Base-by-base conservation (phyloP, 2,329 filamentous ascomycete species). In the Colletotrichum spaethianum region DNA sequence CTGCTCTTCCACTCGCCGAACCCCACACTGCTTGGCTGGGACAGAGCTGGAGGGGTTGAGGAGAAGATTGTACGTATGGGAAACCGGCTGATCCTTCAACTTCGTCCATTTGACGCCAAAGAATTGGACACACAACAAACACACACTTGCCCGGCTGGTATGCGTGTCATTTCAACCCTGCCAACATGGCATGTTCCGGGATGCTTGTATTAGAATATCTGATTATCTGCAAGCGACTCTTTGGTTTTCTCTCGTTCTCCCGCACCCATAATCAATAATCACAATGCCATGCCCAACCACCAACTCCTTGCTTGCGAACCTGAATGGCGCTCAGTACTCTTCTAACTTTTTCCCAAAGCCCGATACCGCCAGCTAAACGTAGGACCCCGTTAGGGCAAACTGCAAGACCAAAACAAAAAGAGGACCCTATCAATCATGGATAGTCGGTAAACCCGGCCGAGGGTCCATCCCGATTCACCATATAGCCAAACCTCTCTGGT, bases 401-500 rank as follows among this genome's bases (percentile, higher is more conserved):
- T 9, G 12, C 55, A 16, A 20, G 12, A 53, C 6, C 9, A 7
- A 52, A 31, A 46, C 18, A 28, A 31, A 52, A 38, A 53, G 23
- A 28, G 23, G 42, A 11, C 26, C 12, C 11, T 16, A 26, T 16
- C 26, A 53, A 44, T 73, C 52, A 73, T 14, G 81, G 80, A 73
- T 86, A 87, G 74, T 89, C 86, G 14, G 64, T 78, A 70, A 88
- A 88, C 1, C 86, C 86, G 28, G 86, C 87, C 36, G 79, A 82
- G 59, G 79, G 77, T 3, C 85, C 86, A 72, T 86, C 83, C 70
- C 87, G 79, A 72, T 84, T 79, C 23, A 86, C 68, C 78, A 88
- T 77, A 74, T 88, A 88, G 14, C 76, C 75, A 74, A 86, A 88
- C 36, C 80, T 81, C 11, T 83, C 79, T 6, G 75, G 75, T 38